Evolutionary conservation across 1,284 basidiomycete genomes (phyloP).

Genomic region (Ustilago loliicola): DNA sequence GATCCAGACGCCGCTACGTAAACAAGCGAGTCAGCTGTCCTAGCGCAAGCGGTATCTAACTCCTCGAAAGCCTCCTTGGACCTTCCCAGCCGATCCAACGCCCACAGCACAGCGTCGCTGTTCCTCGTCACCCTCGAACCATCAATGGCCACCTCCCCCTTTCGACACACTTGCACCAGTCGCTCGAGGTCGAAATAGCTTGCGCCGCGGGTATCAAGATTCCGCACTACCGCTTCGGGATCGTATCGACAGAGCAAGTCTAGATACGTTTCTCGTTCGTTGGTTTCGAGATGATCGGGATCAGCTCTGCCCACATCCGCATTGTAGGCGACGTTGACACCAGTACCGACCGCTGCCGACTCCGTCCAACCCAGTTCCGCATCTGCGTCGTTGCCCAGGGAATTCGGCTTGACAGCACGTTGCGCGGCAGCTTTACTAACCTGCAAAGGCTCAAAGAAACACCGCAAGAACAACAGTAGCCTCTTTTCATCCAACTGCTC

Average conservation of each 20-base stretch:
- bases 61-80: constrained; percentile 73
- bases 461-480: constrained; percentile 83
- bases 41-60: constrained; percentile 62
- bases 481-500: constrained; percentile 73
- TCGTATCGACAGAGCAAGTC: constrained; percentile 81
- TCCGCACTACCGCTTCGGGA: constrained; percentile 78
- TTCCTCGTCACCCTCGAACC: constrained; percentile 71
- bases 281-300: constrained; percentile 72
- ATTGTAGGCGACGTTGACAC: constrained; percentile 18
- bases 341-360: background rate
- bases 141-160: constrained; percentile 17
- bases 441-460: constrained; percentile 78
- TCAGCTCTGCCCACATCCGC: constrained; percentile 36
- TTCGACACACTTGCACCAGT: constrained; percentile 78
- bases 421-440: constrained; percentile 71
- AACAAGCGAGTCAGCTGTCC: constrained; percentile 38
- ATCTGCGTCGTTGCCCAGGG: constrained; percentile 11
- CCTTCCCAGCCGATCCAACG: constrained; percentile 78
- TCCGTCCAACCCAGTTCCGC: constrained; percentile 65
- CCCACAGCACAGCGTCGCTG: constrained; percentile 87
- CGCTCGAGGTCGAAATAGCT: constrained; percentile 77
- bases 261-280: constrained; percentile 78
- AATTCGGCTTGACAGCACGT: constrained; percentile 22
- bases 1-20: constrained; percentile 11
- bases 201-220: constrained; percentile 76